phyloP scores from a whole-genome alignment of 2,329 filamentous ascomycete genomes.

The Trichoderma polysporum region DNA sequence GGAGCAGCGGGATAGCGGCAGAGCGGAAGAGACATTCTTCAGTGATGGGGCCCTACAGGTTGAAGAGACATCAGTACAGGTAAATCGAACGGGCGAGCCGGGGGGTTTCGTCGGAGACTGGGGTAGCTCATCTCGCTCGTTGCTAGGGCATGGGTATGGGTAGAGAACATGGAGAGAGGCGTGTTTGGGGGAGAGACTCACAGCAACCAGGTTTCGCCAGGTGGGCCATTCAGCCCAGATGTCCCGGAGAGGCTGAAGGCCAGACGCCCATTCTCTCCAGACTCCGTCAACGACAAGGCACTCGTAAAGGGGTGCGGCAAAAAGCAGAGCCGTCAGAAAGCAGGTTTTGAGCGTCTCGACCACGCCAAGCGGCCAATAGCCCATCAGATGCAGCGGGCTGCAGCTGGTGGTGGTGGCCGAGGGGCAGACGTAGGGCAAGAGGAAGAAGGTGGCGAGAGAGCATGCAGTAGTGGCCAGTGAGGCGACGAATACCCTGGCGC shows the following conservation, averaged over 20 bases:
- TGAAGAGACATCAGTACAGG: background rate
- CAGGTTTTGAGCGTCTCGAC: constrained; percentile 63
- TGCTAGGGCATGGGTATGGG: background rate
- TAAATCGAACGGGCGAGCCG: background rate
- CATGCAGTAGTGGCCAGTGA: constrained; percentile 70
- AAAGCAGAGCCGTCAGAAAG: constrained; percentile 74
- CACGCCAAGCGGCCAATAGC: constrained; percentile 74
- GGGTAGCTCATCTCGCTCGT: background rate
- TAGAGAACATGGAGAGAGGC: background rate
- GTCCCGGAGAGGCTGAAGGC: constrained; percentile 54
- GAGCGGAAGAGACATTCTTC: constrained; percentile 95
- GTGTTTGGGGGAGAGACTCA: constrained; percentile 49
- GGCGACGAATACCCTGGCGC: constrained; percentile 78
- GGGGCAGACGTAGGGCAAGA: constrained; percentile 47
- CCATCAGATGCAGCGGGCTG: constrained; percentile 65
- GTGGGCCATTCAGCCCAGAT: constrained; percentile 72
- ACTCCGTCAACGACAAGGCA: constrained; percentile 68
- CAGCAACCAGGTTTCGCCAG: constrained; percentile 84
- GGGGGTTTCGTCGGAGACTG: background rate
- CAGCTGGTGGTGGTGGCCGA: constrained; percentile 38
- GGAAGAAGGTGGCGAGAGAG: constrained; percentile 63
- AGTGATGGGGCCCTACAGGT: constrained; percentile 71
- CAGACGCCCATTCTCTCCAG: constrained; percentile 62
- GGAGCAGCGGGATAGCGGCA: constrained; percentile 76
- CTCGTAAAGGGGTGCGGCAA: constrained; percentile 82